Conservation (phyloP, 2,329 filamentous ascomycete species). For the Dryadomyces quercivorus region DNA sequence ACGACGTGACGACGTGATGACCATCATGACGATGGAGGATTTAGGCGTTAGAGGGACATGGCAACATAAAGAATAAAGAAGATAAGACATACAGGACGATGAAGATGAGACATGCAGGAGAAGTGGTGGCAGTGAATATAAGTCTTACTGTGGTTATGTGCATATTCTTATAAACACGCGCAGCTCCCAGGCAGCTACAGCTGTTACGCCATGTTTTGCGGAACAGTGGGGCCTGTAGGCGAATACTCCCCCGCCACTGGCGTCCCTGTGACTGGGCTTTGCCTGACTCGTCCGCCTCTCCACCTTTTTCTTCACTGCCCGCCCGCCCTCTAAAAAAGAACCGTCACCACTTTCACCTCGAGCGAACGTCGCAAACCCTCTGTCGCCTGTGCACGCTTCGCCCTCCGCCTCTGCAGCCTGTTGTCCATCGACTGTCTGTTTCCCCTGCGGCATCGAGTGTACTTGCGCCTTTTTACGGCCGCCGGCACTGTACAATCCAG, state of each 20-base stretch:
- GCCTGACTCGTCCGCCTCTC: background rate
- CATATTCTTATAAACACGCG: background rate
- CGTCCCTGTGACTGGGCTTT: background rate
- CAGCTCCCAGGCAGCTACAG: background rate
- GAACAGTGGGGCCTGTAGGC: background rate
- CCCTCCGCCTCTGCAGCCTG: background rate
- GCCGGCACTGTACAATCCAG: background rate
- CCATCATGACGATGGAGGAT: too few relatives aligned
- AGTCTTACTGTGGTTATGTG: background rate
- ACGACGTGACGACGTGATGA: background rate
- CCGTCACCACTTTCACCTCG: background rate
- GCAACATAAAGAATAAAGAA: too few relatives aligned
- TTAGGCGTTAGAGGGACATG: too few relatives aligned
- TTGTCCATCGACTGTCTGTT: background rate
- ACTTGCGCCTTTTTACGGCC: background rate
- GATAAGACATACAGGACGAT: too few relatives aligned
- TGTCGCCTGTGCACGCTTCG: background rate
- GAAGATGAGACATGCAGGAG: too few relatives aligned
- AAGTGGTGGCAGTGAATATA: too few relatives aligned
- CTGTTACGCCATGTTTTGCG: background rate
- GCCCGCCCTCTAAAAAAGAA: background rate
- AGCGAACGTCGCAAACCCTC: background rate
- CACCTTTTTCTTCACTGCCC: background rate
- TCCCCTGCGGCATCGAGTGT: background rate
- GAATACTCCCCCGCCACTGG: constrained; percentile 1